Conservation (phyloP, 108 stramenopile species). For the Craspedostauros australis region DNA sequence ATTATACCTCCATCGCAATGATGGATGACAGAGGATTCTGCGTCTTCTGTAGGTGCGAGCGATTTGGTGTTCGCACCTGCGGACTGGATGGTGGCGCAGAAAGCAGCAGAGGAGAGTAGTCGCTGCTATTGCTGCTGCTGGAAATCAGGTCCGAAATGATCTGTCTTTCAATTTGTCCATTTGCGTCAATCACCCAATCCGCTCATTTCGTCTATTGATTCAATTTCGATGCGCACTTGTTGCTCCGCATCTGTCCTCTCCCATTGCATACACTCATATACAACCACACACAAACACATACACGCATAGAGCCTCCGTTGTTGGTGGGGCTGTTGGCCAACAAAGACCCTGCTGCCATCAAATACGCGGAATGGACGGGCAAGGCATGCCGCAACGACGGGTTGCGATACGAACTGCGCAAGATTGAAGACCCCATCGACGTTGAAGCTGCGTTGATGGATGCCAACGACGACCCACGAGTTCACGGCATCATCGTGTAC, state of each 20-base stretch:
- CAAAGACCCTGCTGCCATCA: constrained; percentile 83
- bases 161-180: too few species aligned
- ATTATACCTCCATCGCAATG: not conserved
- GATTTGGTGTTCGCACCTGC: too few species aligned
- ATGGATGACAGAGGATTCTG: too few species aligned
- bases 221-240: too few species aligned
- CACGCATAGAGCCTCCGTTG: constrained; percentile 82
- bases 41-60: too few species aligned
- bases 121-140: not conserved
- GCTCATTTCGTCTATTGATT: too few species aligned
- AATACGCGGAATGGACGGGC: constrained; percentile 97
- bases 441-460: constrained; percentile 84
- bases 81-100: too few species aligned
- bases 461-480: constrained; percentile 89
- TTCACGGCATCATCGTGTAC: constrained; percentile 97
- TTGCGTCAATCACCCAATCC: too few species aligned
- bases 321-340: constrained; percentile 92
- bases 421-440: constrained; percentile 71
- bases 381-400: constrained; percentile 86
- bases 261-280: too few species aligned
- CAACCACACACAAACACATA: too few species aligned
- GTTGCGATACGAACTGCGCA: constrained; percentile 90
- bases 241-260: too few species aligned
- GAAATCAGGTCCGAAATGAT: not conserved
- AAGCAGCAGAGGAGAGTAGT: not conserved